Evolutionary conservation across 352 stramenopile genomes (phyloP), one percentile per base, ranked within the genome.

Genomic region (Bremia lactucae): DNA sequence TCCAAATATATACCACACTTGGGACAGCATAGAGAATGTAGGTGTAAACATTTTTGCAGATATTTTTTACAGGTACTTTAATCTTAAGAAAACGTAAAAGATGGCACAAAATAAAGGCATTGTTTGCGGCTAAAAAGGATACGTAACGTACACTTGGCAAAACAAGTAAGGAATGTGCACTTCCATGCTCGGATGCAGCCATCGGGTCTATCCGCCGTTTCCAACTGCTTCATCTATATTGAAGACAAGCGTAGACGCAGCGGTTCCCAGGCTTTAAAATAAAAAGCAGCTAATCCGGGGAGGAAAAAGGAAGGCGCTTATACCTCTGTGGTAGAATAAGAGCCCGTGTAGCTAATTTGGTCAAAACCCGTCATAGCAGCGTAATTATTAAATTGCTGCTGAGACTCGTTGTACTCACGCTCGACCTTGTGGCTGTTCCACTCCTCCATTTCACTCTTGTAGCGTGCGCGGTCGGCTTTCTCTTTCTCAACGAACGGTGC

Each of bases 371-470:
- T 83, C 60, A 87, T 89, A 16, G 71, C 72, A 7, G 60, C 61
- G 56, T 89, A 89, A 59, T 71, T 87, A 42, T 49, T 75, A 52
- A 82, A 89, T 52, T 89, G 79, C 53, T 92, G 76, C 37, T 85
- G 72, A 14, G 69, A 81, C 63, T 88, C 79, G 36, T 74, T 77
- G 41, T 83, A 88, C 46, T 89, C 79, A 40, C 79, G 79, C 48
- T 88, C 79, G 2, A 64, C 67, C 68, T 88, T 87, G 48, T 62
- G 68, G 53, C 68, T 83, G 72, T 93, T 93, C 82, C 78, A 95
- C 36, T 93, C 72, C 47, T 92, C 80, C 69, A 97, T 97, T 48
- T 96, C 86, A 38, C 74, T 74, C 55, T 96, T 96, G 73, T 97
- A 97, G 31, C 90, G 83, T 22, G 81, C 83, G 15, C 89, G 79